Conservation (phyloP, 192 early-diverging fungal species). For the Thamnidium elegans region DNA sequence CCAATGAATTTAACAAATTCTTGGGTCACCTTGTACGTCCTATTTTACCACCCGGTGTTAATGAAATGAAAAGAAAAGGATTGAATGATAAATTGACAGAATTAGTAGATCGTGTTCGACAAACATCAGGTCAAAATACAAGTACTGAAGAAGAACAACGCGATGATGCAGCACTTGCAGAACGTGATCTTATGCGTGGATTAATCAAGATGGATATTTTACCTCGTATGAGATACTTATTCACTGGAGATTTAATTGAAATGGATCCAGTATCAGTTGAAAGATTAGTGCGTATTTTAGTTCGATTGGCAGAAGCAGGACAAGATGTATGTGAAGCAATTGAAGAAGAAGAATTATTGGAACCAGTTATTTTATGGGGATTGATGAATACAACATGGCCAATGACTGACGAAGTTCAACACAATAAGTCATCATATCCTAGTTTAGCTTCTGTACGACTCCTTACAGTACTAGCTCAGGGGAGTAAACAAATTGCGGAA, state of each 20-base stretch:
- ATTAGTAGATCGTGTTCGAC: constrained; percentile 7
- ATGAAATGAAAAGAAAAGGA: not conserved
- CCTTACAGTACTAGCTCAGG: constrained; percentile 36
- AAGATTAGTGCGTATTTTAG: constrained; percentile 49
- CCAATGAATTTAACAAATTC: constrained; percentile 24
- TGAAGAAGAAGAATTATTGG: constrained; percentile 44
- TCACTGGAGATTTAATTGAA: constrained; percentile 30
- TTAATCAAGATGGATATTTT: constrained; percentile 62
- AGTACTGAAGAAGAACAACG: constrained; percentile 37
- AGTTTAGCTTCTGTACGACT: constrained; percentile 33
- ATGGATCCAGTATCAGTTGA: constrained; percentile 27
- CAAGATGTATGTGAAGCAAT: constrained; percentile 41
- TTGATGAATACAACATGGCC: constrained; percentile 45
- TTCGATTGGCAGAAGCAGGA: constrained; percentile 45
- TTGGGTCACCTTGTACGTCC: constrained; percentile 14
- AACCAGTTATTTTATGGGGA: constrained; percentile 37
- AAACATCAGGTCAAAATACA: not conserved
- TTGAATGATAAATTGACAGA: constrained; percentile 20
- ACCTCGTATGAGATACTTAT: constrained; percentile 53
- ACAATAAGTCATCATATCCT: constrained; percentile 11
- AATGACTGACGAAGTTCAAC: constrained; percentile 24
- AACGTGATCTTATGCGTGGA: constrained; percentile 53
- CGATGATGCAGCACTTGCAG: constrained; percentile 44
- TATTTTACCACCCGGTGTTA: not conserved
- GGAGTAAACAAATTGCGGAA: constrained; percentile 41